These are phyloP conservation scores for Symbiotaphrina buchneri DNA, from an alignment of 495 filamentous ascomycete species.

Conservation along the genomic window DNA sequence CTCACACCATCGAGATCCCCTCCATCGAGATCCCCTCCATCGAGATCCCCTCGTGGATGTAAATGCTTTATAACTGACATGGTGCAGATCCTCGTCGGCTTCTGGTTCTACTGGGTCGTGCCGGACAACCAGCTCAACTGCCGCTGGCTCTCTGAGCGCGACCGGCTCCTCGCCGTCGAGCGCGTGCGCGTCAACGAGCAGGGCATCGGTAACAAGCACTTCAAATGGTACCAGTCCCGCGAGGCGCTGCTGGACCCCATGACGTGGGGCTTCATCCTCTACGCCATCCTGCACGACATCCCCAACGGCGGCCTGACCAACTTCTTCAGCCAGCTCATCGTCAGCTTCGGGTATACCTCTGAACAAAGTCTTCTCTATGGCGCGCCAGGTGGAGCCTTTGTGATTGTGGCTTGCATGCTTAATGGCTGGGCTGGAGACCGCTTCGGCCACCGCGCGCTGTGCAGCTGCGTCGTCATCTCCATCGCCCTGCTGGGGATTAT, in stretches of 20 bases:
- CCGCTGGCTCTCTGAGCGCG: conserved; percentile 21
- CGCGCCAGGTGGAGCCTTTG: background rate
- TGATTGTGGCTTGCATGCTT: conserved; percentile 3
- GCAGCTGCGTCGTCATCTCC: conserved; percentile 13
- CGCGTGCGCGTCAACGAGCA: background rate
- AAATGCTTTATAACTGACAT: too few relatives aligned
- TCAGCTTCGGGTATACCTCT: background rate
- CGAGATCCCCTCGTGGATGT: too few relatives aligned
- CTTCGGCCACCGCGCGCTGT: conserved; percentile 26
- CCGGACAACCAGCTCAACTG: conserved; percentile 25
- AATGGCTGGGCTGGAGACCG: conserved; percentile 37
- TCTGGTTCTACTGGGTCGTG: conserved; percentile 19
- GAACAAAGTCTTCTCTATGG: background rate
- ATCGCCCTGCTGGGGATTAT: conserved; percentile 31
- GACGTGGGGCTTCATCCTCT: background rate
- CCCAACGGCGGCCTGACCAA: background rate
- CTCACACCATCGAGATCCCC: too few relatives aligned
- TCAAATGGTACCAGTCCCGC: background rate
- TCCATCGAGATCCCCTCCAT: too few relatives aligned
- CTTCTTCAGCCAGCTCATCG: background rate
- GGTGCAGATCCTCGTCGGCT: conserved; percentile 14
- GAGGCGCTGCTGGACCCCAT: background rate
- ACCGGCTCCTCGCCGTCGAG: conserved; percentile 26
- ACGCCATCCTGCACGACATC: background rate
- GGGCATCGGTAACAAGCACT: background rate